A percentile compares a stretch with the other conserved stretches of the same genome.
Evolutionary conservation across 2,329 filamentous ascomycete genomes (phyloP).

Genomic region (Albifimbria verrucaria): DNA sequence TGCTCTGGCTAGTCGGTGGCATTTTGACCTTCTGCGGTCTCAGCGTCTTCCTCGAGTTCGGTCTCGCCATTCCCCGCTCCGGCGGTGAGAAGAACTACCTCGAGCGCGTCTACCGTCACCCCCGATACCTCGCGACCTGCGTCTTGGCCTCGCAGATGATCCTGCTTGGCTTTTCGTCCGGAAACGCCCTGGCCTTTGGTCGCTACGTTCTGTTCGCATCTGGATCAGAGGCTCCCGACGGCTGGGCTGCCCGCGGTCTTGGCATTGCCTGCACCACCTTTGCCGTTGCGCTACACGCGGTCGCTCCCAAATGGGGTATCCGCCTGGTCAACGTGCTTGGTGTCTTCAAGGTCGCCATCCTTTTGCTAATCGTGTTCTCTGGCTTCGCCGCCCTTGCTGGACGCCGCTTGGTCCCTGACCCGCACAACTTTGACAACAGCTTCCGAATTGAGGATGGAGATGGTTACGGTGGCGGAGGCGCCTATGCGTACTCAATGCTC

Average conservation of each 20-base stretch:
- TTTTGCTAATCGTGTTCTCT: conserved; percentile 59
- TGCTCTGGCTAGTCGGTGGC: conserved; percentile 35
- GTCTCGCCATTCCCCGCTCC: conserved; percentile 57
- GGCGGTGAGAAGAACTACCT: conserved; percentile 67
- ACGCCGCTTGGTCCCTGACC: conserved; percentile 42
- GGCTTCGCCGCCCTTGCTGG: conserved; percentile 56
- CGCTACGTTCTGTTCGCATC: conserved; percentile 55
- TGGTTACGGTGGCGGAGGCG: conserved; percentile 45
- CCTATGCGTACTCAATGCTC: conserved; percentile 52
- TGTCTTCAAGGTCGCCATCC: conserved; percentile 56
- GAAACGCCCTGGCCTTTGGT: conserved; percentile 57
- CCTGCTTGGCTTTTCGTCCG: conserved; percentile 57
- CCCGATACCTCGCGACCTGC: conserved; percentile 56
- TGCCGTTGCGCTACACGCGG: conserved; percentile 48
- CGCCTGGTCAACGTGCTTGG: conserved; percentile 57
- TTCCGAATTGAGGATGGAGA: conserved; percentile 43
- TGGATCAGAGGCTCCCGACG: conserved; percentile 42
- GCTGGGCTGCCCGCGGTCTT: conserved; percentile 56
- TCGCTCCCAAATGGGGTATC: conserved; percentile 55
- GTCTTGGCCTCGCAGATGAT: conserved; percentile 60
- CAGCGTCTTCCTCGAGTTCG: conserved; percentile 62
- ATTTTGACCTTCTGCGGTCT: conserved; percentile 57
- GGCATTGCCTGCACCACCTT: conserved; percentile 53
- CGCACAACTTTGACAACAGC: conserved; percentile 55
- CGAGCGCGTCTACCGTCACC: conserved; percentile 57